Evolutionary conservation across 164 flowering plant species (phyloP), one percentile per base, ranked within the genome.

Genomic region (Macadamia tetraphylla): DNA sequence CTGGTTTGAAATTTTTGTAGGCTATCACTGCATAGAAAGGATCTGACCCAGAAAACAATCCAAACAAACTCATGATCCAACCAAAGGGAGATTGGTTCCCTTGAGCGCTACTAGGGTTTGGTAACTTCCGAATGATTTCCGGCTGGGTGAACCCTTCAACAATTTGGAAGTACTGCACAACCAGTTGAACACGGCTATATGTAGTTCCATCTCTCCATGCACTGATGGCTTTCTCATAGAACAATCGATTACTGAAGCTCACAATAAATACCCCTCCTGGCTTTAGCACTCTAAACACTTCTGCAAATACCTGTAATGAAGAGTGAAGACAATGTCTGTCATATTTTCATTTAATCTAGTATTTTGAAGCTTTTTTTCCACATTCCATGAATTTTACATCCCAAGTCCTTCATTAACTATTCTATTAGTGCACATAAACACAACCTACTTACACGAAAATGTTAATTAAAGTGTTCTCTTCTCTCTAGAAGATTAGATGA

Each of bases 241-340:
- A 90, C 81, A 90, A 8, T 10, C 97, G 64, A 64, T 88, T 88
- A 77, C 97, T 90, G 61, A 88, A 88, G 76, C 94, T 90, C 66
- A 88, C 88, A 29, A 88, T 86, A 78, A 88, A 90, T 12, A 84
- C 78, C 5, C 97, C 92, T 70, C 97, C 94, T 3, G 94, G 92
- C 66, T 74, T 90, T n/a, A 87, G 76, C 58, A 90, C 78, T 56
- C 97, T 63, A 62, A 83, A 85, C 58, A 87, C 88, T 71, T 90
- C 92, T 6, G 94, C 90, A 79, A 90, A 90, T 10, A 88, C 97
- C 96, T 87, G 76, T 29, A 67, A 12, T 23, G 23, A 23, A 23
- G 23, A 23, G 23, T 23, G 23, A 23, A 23, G 23, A 23, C 23
- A 23, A 23, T 23, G 23, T 23, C 23, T 23, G 23, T 23, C 23